Percentiles rank a stretch among this genome's conserved stretches.
Evolutionary conservation across 108 stramenopile species (phyloP).

Genomic region (Asterionellopsis glacialis): DNA sequence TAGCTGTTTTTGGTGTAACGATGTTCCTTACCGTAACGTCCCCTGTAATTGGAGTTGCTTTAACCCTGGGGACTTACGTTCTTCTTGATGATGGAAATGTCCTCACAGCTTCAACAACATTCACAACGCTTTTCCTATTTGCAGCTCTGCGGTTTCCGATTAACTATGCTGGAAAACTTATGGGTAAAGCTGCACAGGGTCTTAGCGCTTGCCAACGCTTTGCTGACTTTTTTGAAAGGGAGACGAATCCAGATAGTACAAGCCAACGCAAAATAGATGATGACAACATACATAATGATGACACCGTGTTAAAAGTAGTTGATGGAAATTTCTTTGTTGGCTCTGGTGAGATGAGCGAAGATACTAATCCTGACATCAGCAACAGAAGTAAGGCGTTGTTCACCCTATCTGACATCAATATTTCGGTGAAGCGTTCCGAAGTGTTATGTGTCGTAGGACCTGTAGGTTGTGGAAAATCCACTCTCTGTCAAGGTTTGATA

Average conservation of each 20-base stretch:
- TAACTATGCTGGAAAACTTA: conserved; percentile 67
- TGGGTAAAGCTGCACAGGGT: conserved; percentile 68
- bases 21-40: conserved; percentile 72
- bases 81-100: conserved; percentile 46
- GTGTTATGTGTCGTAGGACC: conserved; percentile 59
- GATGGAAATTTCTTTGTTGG: no score
- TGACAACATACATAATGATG: no score
- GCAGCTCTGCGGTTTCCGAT: conserved; percentile 81
- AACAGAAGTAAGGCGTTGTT: background rate
- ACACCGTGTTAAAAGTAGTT: no score
- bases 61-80: conserved; percentile 66
- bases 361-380: no score
- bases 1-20: conserved; percentile 62
- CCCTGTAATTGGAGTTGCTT: conserved; percentile 65
- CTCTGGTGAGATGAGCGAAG: no score
- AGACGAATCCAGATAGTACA: background rate
- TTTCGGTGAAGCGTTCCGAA: conserved; percentile 12
- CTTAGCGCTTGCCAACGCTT: conserved; percentile 54
- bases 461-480: conserved; percentile 85
- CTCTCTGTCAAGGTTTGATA: conserved; percentile 71
- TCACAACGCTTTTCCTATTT: conserved; percentile 65
- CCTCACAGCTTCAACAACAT: conserved; percentile 65
- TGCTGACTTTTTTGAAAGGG: conserved; percentile 48
- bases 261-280: no score
- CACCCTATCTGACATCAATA: background rate